A percentile compares a stretch with the other conserved stretches of the same genome.
Evolutionary conservation across 176 grass and related monocot genomes (phyloP).

Genomic region (Ampelocalamus luodianensis): DNA sequence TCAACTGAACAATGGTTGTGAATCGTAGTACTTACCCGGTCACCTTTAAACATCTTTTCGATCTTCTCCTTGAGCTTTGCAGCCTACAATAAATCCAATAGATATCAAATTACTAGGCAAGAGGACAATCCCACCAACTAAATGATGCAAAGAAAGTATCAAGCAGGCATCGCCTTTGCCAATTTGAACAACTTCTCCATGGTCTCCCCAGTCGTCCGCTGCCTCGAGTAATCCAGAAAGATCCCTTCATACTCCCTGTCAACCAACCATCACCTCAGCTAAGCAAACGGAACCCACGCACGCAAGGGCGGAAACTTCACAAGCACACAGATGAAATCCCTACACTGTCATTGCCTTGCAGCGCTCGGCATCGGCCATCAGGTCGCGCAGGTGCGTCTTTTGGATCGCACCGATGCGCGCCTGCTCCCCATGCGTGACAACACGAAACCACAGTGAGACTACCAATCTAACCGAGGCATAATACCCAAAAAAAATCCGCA

Average conservation of each 20-base stretch:
- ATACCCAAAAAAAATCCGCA: background rate
- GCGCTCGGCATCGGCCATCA: constrained; percentile 80
- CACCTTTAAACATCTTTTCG: constrained; percentile 83
- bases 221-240: constrained; percentile 76
- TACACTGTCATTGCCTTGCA: constrained; percentile 93
- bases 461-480: constrained; percentile 20
- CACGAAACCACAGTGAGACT: constrained; percentile 29
- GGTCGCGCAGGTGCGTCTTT: constrained; percentile 74
- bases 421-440: constrained; percentile 43
- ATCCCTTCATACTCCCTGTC: constrained; percentile 75
- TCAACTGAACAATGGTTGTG: background rate
- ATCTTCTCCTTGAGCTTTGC: constrained; percentile 88
- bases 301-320: constrained; percentile 20
- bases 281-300: background rate
- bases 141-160: background rate
- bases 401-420: constrained; percentile 67
- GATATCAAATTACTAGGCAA: background rate
- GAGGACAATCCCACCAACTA: background rate
- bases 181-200: constrained; percentile 85
- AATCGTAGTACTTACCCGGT: constrained; percentile 46
- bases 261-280: constrained; percentile 33
- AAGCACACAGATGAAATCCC: constrained; percentile 4
- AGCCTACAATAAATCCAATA: constrained; percentile 47
- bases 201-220: constrained; percentile 62
- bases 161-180: constrained; percentile 50